A percentile compares a stretch with the other conserved stretches of the same genome.
Conservation (phyloP, 768 basidiomycete genomes). For the Termitomyces titanicus region DNA sequence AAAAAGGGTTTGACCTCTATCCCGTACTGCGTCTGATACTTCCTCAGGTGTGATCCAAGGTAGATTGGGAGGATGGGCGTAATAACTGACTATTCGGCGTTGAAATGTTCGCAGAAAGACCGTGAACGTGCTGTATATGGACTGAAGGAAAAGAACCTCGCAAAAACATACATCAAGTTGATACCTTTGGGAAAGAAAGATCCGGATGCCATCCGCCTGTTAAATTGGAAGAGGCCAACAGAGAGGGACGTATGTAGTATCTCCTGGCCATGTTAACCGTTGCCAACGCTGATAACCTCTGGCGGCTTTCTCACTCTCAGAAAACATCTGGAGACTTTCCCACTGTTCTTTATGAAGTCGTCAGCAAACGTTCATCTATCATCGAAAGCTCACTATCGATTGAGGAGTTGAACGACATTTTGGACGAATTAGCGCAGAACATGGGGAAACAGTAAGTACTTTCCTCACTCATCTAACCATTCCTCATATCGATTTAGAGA, state of each 20-base stretch:
- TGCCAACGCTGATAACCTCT: background rate
- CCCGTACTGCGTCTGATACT: constrained; percentile 86
- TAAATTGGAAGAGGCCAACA: constrained; percentile 88
- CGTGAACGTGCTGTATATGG: constrained; percentile 90
- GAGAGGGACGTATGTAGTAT: constrained; percentile 48
- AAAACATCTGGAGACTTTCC: constrained; percentile 84
- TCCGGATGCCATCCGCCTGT: constrained; percentile 74
- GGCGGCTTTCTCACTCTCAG: constrained; percentile 31
- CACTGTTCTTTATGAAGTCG: constrained; percentile 80
- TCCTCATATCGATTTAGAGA: constrained; percentile 46
- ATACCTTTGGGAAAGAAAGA: constrained; percentile 81
- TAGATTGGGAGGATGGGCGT: background rate
- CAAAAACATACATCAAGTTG: constrained; percentile 88
- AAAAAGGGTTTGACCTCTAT: constrained; percentile 86
- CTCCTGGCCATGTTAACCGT: background rate
- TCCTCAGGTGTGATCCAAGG: constrained; percentile 62
- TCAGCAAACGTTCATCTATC: constrained; percentile 79
- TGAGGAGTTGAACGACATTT: constrained; percentile 76
- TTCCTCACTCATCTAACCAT: background rate
- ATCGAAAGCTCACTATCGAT: constrained; percentile 72
- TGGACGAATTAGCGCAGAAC: constrained; percentile 73
- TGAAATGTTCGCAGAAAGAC: constrained; percentile 68
- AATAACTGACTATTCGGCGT: constrained; percentile 3
- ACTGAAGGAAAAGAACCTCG: constrained; percentile 91
- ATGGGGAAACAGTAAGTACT: constrained; percentile 68